Conservation (phyloP, 306 rosid species). For the Cajanus cajan region DNA sequence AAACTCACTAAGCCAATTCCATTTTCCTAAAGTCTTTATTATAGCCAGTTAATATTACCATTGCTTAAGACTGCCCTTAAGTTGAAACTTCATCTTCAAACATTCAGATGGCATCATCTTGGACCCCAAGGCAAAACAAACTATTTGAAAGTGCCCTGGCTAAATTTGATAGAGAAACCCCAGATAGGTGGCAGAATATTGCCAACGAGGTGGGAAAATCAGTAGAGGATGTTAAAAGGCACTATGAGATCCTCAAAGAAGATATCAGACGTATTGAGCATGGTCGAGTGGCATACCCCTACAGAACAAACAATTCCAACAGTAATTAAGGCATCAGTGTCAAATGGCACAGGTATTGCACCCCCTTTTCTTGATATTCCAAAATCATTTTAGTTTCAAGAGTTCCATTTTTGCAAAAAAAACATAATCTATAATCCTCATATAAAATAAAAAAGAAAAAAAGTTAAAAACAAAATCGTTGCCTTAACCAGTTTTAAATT, state of each 20-base stretch:
- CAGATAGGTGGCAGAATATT: slow-evolving; percentile 83
- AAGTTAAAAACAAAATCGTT: neutral
- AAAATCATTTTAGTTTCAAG: neutral
- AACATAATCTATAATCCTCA: neutral
- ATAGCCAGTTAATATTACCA: neutral
- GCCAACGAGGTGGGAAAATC: slow-evolving; percentile 72
- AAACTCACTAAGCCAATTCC: neutral
- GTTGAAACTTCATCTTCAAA: neutral
- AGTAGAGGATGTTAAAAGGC: slow-evolving; percentile 72
- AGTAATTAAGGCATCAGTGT: slow-evolving; percentile 15
- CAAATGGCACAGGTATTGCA: slow-evolving; percentile 28
- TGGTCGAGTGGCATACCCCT: slow-evolving; percentile 67
- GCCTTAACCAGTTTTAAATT: neutral
- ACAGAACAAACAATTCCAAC: slow-evolving; percentile 43
- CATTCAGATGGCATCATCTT: slow-evolving; percentile 60
- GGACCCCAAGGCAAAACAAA: slow-evolving; percentile 75
- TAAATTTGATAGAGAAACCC: slow-evolving; percentile 58
- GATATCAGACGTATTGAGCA: slow-evolving; percentile 66
- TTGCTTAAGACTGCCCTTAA: neutral
- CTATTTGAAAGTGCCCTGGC: slow-evolving; percentile 72
- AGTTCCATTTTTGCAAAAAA: neutral
- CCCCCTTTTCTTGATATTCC: neutral
- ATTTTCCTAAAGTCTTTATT: neutral
- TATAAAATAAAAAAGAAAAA: neutral
- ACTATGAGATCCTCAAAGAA: slow-evolving; percentile 74